These are phyloP conservation scores for Colletotrichum lentis DNA, from an alignment of 2,329 filamentous ascomycete species.

Conservation along the genomic window DNA sequence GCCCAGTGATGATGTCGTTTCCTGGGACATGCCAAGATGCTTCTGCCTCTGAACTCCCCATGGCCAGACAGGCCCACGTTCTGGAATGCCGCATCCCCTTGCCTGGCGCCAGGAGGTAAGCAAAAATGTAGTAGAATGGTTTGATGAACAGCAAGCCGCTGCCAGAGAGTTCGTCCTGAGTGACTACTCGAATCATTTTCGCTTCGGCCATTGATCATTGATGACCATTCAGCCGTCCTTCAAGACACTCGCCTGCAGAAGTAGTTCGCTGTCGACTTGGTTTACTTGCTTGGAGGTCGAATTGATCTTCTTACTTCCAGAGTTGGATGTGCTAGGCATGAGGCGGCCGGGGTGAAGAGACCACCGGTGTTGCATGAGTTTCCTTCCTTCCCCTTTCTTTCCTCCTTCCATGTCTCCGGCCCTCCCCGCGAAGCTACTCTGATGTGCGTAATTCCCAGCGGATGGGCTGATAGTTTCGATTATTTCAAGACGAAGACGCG, in stretches of 20 bases:
- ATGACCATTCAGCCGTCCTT: not conserved
- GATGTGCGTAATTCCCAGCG: not conserved
- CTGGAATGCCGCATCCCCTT: constrained; percentile 5
- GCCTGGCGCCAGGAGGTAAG: constrained; percentile 15
- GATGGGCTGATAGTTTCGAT: not conserved
- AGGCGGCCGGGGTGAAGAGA: not conserved
- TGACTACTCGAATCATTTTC: constrained; percentile 19
- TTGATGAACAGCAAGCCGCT: constrained; percentile 11
- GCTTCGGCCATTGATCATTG: constrained; percentile 13
- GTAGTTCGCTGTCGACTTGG: not conserved
- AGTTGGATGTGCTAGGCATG: not conserved
- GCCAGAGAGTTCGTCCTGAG: constrained; percentile 33
- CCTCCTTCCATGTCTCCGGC: too few relatives aligned
- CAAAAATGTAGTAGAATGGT: constrained; percentile 15
- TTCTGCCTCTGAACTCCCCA: constrained; percentile 18
- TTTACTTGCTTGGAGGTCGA: not conserved
- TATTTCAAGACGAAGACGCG: not conserved
- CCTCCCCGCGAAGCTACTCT: not conserved
- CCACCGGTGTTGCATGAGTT: not conserved
- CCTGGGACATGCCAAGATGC: not conserved
- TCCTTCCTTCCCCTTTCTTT: not conserved
- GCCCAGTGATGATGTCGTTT: constrained; percentile 3
- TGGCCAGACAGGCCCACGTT: constrained; percentile 14
- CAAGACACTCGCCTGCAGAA: constrained; percentile 7
- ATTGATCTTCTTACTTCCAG: too few relatives aligned